Base-by-base conservation (phyloP, 495 filamentous ascomycete species). In the Cudoniella acicularis region DNA sequence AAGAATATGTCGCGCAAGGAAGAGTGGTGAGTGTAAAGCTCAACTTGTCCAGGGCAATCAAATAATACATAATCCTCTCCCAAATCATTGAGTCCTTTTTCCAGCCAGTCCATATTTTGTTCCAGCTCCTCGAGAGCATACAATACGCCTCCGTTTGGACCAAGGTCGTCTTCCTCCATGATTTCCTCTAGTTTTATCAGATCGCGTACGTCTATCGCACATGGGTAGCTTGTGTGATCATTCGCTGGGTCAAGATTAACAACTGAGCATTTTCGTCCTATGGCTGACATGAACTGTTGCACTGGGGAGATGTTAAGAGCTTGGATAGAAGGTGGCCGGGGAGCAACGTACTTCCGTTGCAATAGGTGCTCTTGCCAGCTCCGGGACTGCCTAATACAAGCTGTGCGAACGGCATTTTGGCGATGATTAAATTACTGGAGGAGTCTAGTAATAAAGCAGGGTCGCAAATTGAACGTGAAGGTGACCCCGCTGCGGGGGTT, bases 221-320 rank as follows among this genome's bases (percentile, higher is more conserved):
- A 91, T 3, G 86, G 84, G 66, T 92, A 93, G 41, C 76, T 84
- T 1, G 84, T 88, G 49, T 79, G 78, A 67, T 98, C 94, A 77
- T 98, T 98, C 47, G 94, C 94, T 30, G 94, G 94, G 75, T 98
- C 94, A 60, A 98, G 87, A 73, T 98, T 98, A 56, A 96, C 89
- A 42, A 96, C 82, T 11, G 91, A 94, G 77, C 90, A 96, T 75
- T 94, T 92, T 41, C 94, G 87, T 42, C 90, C 90, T 67, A 98
- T 96, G 50, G 94, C 92, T 56, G 84, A 83, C 78, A 97, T 87
- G 79, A 97, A 98, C 75, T 98, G 94, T 64, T 96, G 90, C 90
- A 98, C 79, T 83, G 40, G 1, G 24, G n/a, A 46, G 16, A 54
- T 23, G 21, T 30, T n/a, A 49, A 18, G 13, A 41, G 47, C 3